Evolutionary conservation across 176 grass and related monocot genomes (phyloP), one percentile per base, ranked within the genome.

Genomic region (Carex myosuroides): DNA sequence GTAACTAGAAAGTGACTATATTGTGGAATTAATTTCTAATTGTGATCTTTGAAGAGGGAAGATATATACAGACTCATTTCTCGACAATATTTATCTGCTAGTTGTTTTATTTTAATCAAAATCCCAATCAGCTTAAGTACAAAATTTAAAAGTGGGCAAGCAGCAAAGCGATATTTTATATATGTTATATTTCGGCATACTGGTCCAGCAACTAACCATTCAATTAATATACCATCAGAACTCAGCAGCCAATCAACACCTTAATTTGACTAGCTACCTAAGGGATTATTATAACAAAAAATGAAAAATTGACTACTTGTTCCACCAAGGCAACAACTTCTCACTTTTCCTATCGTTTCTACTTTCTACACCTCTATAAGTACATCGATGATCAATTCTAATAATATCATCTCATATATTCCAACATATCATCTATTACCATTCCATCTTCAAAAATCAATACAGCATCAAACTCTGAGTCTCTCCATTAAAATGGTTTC

Each of bases 381-480:
- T 68, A 60, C 78, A 16, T 74, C 26, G 29, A 79, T 79, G 29
- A 79, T 79, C 37, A 39, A 39, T 39, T 71, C 79, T 29, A 70
- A 79, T 14, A 50, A 55, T 14, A 17, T 14, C 18, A 56, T 60
- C 22, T 53, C 13, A 16, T 35, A 35, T 4, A 35, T 41, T 58
- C 52, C 48, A 69, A 42, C 44, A 17, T 50, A 18, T 88, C 90
- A 79, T 74, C 55, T 56, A 29, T 82, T 77, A 37, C 79, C 8
- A n/a, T 85, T 83, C 63, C 80, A 20, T 66, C 82, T 58, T 73
- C 37, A 73, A 22, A 73, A 73, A 53, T 12, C 24, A 52, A 53
- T 21, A 29, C 18, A 70, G 16, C 32, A 42, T 42, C 67, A 50
- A 73, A 73, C 82, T 89, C 16, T 35, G 73, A 1, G 81, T 85